phyloP scores from a whole-genome alignment of 768 basidiomycete genomes.

The Pisolithus marmoratus region DNA sequence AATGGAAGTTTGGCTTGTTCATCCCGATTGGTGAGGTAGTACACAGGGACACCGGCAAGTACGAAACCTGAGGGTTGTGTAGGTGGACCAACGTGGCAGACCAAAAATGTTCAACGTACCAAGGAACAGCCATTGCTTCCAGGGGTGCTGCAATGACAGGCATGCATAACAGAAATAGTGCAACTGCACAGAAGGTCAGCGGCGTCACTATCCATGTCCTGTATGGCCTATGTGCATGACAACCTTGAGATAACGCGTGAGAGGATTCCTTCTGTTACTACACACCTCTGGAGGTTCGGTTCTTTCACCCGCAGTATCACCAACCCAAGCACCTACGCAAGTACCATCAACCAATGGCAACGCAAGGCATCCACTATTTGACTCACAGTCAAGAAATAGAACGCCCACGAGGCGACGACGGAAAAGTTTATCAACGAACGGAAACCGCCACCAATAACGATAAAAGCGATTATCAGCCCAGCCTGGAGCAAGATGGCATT shows the following conservation, averaged over 20 bases:
- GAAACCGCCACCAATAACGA: conserved; percentile 86
- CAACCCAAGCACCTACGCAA: conserved; percentile 71
- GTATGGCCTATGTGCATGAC: conserved; percentile 64
- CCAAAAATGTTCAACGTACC: conserved; percentile 40
- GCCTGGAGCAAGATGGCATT: conserved; percentile 85
- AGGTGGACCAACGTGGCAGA: not conserved
- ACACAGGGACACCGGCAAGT: conserved; percentile 72
- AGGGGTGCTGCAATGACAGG: conserved; percentile 89
- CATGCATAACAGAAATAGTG: conserved; percentile 69
- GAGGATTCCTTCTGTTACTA: no score
- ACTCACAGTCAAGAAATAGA: conserved; percentile 79
- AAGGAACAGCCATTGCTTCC: conserved; percentile 80
- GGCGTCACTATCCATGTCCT: conserved; percentile 90
- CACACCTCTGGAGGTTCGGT: conserved; percentile 75
- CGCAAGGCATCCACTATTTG: not conserved
- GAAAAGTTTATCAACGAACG: conserved; percentile 85
- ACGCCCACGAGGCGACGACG: conserved; percentile 81
- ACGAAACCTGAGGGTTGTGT: conserved; percentile 55
- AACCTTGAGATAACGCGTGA: not conserved
- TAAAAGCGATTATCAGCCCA: conserved; percentile 66
- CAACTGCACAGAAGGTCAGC: conserved; percentile 78
- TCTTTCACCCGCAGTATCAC: conserved; percentile 87
- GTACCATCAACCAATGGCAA: not conserved
- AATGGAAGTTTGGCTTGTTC: conserved; percentile 33
- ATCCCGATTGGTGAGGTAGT: conserved; percentile 65